Evolutionary conservation across 179 eudicot genomes (phyloP).

Genomic region (Camellia oleifera): DNA sequence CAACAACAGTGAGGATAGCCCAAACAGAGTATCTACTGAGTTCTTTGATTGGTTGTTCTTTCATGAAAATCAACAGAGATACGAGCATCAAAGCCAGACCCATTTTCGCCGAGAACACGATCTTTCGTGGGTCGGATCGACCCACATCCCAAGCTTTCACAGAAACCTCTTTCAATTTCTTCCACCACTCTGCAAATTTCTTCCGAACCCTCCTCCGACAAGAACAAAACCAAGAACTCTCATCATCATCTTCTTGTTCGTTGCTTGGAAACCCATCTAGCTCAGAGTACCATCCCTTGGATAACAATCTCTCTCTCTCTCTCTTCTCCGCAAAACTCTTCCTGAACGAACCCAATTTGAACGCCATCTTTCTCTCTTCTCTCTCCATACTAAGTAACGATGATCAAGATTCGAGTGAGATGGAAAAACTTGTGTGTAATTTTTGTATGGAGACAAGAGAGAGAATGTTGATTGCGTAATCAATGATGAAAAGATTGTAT

Average conservation of each 20-base stretch:
- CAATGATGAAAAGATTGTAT: not conserved
- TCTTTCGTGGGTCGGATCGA: constrained; percentile 44
- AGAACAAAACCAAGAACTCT: constrained; percentile 13
- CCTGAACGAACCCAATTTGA: constrained; percentile 28
- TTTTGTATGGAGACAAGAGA: not conserved
- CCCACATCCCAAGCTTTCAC: constrained; percentile 40
- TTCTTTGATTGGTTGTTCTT: constrained; percentile 42
- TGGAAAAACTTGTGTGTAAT: too few species aligned
- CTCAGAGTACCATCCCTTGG: constrained; percentile 5
- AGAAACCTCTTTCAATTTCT: constrained; percentile 14
- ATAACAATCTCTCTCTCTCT: constrained; percentile 22
- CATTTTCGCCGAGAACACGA: constrained; percentile 47
- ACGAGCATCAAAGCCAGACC: constrained; percentile 45
- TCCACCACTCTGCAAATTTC: constrained; percentile 23
- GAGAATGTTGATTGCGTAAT: not conserved
- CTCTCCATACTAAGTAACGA: not conserved
- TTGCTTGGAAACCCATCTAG: not conserved
- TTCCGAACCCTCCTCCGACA: constrained; percentile 4
- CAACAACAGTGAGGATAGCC: constrained; percentile 57
- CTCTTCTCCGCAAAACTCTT: constrained; percentile 31
- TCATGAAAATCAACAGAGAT: constrained; percentile 38
- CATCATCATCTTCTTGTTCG: not conserved
- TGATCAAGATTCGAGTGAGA: not conserved
- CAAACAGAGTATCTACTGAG: constrained; percentile 42
- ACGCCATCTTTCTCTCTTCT: constrained; percentile 11